phyloP scores from a whole-genome alignment of 2,329 filamentous ascomycete species.

The Trichoderma brevicompactum region DNA sequence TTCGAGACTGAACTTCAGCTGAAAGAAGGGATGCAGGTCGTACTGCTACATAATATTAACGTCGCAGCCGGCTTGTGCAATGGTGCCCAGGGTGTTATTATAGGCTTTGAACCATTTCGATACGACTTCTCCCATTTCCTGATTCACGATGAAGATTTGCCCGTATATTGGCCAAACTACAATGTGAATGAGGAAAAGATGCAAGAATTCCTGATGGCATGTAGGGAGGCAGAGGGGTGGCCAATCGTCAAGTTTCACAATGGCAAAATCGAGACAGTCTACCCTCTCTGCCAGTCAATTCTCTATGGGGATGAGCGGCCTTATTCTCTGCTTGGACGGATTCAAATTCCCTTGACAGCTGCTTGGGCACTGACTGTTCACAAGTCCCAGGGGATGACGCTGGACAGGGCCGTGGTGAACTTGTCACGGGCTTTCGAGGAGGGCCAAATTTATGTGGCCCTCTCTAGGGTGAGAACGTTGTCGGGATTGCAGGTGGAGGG shows the following conservation, averaged over 20 bases:
- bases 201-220: constrained; percentile 22
- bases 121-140: fast-evolving
- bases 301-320: constrained; percentile 52
- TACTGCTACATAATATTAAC: constrained; percentile 36
- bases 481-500: constrained; percentile 32
- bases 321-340: constrained; percentile 56
- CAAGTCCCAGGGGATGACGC: constrained; percentile 65
- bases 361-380: constrained; percentile 69
- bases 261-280: constrained; percentile 50
- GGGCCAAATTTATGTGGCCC: constrained; percentile 62
- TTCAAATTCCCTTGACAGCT: constrained; percentile 62
- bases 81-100: constrained; percentile 37
- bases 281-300: constrained; percentile 54
- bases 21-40: constrained; percentile 32
- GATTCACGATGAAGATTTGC: background rate
- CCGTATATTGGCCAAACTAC: background rate
- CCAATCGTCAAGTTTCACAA: constrained; percentile 56
- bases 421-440: constrained; percentile 56
- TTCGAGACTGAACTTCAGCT: constrained; percentile 30
- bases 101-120: constrained; percentile 31
- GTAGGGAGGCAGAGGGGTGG: constrained; percentile 25
- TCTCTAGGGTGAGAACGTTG: constrained; percentile 34
- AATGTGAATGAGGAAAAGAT: constrained; percentile 23
- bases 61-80: constrained; percentile 31
- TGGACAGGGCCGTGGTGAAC: constrained; percentile 62